Conservation (phyloP, 106 monocot species). For the Agapanthus africanus region DNA sequence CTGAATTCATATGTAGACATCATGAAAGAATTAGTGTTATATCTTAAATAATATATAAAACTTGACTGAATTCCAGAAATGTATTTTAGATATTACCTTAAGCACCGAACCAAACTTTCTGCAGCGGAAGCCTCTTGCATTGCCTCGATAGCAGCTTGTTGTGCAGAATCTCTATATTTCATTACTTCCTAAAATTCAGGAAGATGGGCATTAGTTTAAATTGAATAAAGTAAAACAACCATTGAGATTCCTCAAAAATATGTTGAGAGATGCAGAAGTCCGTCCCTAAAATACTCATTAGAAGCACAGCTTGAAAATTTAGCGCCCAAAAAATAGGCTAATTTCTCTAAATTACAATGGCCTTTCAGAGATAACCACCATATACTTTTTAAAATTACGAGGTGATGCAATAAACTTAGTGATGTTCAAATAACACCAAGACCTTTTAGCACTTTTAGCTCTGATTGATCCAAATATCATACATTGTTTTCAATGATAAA, state of each 20-base stretch:
- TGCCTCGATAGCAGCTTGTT: slow-evolving; percentile 51
- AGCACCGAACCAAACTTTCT: slow-evolving; percentile 51
- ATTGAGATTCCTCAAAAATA: not conserved
- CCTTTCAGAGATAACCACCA: too few species aligned
- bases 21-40: not conserved
- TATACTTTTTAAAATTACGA: too few species aligned
- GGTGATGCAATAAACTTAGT: too few species aligned
- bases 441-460: too few species aligned
- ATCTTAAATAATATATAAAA: too few species aligned
- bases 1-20: not conserved
- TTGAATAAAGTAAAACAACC: not conserved
- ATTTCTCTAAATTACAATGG: too few species aligned
- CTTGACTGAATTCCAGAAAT: too few species aligned
- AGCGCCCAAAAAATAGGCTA: too few species aligned
- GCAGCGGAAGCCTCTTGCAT: slow-evolving; percentile 64
- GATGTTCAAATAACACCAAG: too few species aligned
- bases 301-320: not conserved
- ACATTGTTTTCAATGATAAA: too few species aligned
- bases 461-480: too few species aligned
- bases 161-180: slow-evolving; percentile 48
- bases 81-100: slow-evolving; percentile 35
- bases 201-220: not conserved
- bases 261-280: not conserved
- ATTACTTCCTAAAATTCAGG: slow-evolving; percentile 33
- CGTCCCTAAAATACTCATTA: not conserved